These are phyloP conservation scores for Parafenestella ontariensis DNA, from an alignment of 2,329 filamentous ascomycete genomes.

Conservation along the genomic window DNA sequence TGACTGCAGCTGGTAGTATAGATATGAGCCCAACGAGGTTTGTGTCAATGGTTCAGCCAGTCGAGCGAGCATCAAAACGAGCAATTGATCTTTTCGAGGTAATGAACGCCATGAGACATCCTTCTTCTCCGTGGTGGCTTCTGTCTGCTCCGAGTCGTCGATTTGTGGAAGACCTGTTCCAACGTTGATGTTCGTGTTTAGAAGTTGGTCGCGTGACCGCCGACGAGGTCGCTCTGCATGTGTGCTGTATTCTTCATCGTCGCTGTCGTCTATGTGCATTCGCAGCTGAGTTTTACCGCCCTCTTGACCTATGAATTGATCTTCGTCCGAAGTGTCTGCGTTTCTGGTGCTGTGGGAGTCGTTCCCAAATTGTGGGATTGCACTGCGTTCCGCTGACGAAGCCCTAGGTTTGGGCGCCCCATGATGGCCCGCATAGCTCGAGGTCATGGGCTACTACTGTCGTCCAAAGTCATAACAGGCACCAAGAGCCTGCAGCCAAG, in stretches of 20 bases:
- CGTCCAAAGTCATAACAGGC: neutral
- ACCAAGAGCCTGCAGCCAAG: neutral
- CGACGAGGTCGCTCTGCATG: neutral
- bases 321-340: neutral
- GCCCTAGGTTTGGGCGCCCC: constrained; percentile 1
- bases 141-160: constrained; percentile 31
- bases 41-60: constrained; percentile 84
- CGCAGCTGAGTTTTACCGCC: neutral
- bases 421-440: neutral
- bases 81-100: constrained; percentile 77
- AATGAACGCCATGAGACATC: constrained; percentile 74
- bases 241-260: neutral
- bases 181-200: constrained; percentile 33
- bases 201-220: constrained; percentile 19
- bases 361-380: neutral
- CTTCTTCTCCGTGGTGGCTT: constrained; percentile 49
- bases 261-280: neutral
- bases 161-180: constrained; percentile 23
- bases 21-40: constrained; percentile 69
- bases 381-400: constrained; percentile 4
- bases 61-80: constrained; percentile 78
- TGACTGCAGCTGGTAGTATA: constrained; percentile 88
- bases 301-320: neutral
- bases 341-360: neutral
- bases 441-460: constrained; percentile 3